Evolutionary conservation across 129 eudicot genomes (phyloP), one percentile per base, ranked within the genome.

Genomic region (Pulicaria dysenterica): DNA sequence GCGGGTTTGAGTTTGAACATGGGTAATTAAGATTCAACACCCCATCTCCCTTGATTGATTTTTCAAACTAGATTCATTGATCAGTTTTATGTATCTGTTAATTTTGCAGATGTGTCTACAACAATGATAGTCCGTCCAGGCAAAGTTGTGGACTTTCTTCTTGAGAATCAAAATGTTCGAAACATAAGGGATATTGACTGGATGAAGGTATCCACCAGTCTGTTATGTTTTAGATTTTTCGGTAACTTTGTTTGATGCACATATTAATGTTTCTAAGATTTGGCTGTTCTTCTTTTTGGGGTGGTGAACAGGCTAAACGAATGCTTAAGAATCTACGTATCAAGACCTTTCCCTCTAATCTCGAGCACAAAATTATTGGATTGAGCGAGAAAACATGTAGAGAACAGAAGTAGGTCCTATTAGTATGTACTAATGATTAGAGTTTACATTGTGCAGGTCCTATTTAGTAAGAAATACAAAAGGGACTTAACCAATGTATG

Each of bases 91-190:
- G 46, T n/a, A 13, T 74, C 62, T n/a, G 5, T 45, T 10, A 9
- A 44, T 14, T 14, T 51, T 66, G 45, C 50, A 89, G 96, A 92
- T 62, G 91, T 85, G 6, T 84, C 97, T 0, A 84, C 94, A 0
- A 92, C 96, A 3, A 89, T 83, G 90, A 85, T 83, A 3, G 82
- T 92, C 41, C 81, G 78, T 69, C 96, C 97, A 8, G 96, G 97
- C 4, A 94, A 91, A 12, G 85, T 91, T 8, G 79, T 76, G 1
- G 96, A 91, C 60, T 91, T 91, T 60, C 81, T 91, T 15, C 48
- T 86, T 1, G 86, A 87, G 43, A 86, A 92, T 41, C 96, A 92
- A 67, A 89, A 89, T 77, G 96, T 49, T 47, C 36, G 83, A 12
- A 76, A 73, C 64, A 86, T 89, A 1, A 79, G 65, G 44, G 49